Conservation (phyloP, 306 rosid genomes). For the Parietaria judaica region DNA sequence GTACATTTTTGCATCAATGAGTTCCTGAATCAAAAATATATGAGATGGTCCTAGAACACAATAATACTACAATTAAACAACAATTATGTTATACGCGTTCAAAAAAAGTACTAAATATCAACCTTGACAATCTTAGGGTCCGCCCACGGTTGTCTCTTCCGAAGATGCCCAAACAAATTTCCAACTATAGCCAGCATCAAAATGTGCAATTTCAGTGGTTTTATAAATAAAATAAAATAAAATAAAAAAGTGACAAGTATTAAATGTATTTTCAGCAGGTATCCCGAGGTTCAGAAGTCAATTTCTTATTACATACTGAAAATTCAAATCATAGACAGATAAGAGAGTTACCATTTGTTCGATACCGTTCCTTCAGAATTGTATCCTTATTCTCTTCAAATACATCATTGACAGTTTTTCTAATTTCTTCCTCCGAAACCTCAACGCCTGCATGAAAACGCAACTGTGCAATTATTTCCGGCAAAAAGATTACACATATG, state of each 20-base stretch:
- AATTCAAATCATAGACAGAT: too few species aligned
- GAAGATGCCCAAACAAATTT: slow-evolving; percentile 63
- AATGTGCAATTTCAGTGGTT: neutral
- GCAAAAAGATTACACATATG: too few species aligned
- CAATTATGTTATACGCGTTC: neutral
- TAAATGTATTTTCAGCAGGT: neutral
- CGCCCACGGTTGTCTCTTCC: slow-evolving; percentile 92
- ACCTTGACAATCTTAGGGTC: slow-evolving; percentile 95
- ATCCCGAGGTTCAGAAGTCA: neutral
- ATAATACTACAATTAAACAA: neutral
- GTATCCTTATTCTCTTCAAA: too few species aligned
- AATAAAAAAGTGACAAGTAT: neutral
- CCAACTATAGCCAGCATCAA: slow-evolving; percentile 38
- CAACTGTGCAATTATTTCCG: too few species aligned
- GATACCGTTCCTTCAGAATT: too few species aligned
- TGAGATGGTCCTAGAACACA: too few species aligned
- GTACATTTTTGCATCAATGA: slow-evolving; percentile 55
- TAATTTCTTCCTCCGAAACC: too few species aligned
- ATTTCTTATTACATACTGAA: too few species aligned
- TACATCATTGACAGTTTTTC: too few species aligned
- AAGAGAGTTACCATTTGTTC: too few species aligned
- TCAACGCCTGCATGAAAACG: too few species aligned
- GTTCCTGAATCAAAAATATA: slow-evolving; percentile 36
- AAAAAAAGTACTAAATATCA: neutral
- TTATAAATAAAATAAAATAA: too few species aligned